These are phyloP conservation scores for Blastobotrys terrestris DNA, from an alignment of 805 yeast species.

Conservation along the genomic window DNA sequence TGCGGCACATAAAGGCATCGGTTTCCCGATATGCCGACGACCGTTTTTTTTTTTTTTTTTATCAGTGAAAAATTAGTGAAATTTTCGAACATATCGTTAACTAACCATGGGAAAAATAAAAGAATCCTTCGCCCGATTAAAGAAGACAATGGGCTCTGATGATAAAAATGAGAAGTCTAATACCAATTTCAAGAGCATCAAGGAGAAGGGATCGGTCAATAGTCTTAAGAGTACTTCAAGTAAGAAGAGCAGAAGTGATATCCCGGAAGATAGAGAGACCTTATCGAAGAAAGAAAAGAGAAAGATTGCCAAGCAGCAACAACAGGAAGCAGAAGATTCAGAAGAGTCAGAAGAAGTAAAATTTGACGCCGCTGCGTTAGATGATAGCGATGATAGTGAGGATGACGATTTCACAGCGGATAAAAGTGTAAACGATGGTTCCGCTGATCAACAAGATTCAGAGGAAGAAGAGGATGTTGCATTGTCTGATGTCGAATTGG, in stretches of 20 bases:
- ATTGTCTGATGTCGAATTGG: slow-evolving; percentile 84
- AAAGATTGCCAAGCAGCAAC: slow-evolving; percentile 12
- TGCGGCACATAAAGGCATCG: too few species aligned
- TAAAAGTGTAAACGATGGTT: slow-evolving; percentile 37
- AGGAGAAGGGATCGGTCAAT: background rate
- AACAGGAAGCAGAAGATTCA: slow-evolving; percentile 28
- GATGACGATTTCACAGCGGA: slow-evolving; percentile 40
- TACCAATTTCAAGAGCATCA: background rate
- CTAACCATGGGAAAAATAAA: slow-evolving; percentile 22
- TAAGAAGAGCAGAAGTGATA: background rate
- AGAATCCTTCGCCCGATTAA: slow-evolving; percentile 1
- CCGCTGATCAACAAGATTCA: slow-evolving; percentile 50
- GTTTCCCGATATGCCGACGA: background rate
- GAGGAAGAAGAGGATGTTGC: slow-evolving; percentile 80
- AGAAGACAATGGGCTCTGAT: background rate
- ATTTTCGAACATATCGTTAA: slow-evolving; percentile 42
- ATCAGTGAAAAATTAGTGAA: background rate
- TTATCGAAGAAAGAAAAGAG: slow-evolving; percentile 18
- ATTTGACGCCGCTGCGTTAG: slow-evolving; percentile 25
- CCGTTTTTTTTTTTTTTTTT: too few species aligned
- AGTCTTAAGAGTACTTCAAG: background rate
- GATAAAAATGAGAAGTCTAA: background rate
- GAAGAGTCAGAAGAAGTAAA: slow-evolving; percentile 33
- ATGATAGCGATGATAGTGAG: slow-evolving; percentile 33
- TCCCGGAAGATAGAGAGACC: background rate